phyloP scores from a whole-genome alignment of 2,329 filamentous ascomycete species.

The Chrysoporthe austroafricana region DNA sequence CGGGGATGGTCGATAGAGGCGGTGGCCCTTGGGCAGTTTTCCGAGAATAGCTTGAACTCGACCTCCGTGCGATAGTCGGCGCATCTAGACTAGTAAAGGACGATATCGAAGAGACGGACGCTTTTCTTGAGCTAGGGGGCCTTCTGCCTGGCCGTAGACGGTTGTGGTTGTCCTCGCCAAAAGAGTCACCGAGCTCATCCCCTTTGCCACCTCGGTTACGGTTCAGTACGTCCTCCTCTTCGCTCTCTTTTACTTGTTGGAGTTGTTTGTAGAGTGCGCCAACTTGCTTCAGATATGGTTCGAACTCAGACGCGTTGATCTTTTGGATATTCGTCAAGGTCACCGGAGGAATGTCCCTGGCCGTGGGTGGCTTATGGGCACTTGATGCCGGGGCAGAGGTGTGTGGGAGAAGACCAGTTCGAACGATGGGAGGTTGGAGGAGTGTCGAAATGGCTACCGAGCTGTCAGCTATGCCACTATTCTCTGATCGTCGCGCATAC shows the following conservation, averaged over 20 bases:
- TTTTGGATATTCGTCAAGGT: slow-evolving; percentile 85
- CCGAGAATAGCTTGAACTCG: slow-evolving; percentile 55
- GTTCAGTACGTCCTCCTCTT: slow-evolving; percentile 60
- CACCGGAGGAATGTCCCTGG: slow-evolving; percentile 90
- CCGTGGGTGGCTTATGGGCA: slow-evolving; percentile 79
- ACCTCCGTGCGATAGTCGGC: slow-evolving; percentile 47
- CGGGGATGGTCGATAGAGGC: slow-evolving; percentile 88
- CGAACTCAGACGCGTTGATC: slow-evolving; percentile 79
- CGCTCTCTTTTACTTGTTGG: slow-evolving; percentile 77
- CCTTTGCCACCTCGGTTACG: slow-evolving; percentile 43
- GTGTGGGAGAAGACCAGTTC: slow-evolving; percentile 84
- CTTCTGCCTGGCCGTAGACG: slow-evolving; percentile 52
- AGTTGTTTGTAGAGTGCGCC: slow-evolving; percentile 88
- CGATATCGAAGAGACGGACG: slow-evolving; percentile 50
- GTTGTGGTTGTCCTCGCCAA: slow-evolving; percentile 42
- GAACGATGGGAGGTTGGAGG: slow-evolving; percentile 86
- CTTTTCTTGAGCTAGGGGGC: slow-evolving; percentile 43
- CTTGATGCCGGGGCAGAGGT: slow-evolving; percentile 70
- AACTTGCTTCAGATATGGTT: slow-evolving; percentile 82
- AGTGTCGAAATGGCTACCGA: slow-evolving; percentile 82
- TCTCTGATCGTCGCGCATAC: slow-evolving; percentile 45
- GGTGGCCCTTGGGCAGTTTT: slow-evolving; percentile 74
- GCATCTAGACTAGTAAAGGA: slow-evolving; percentile 56
- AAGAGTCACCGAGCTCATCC: slow-evolving; percentile 47
- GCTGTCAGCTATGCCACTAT: slow-evolving; percentile 21